Evolutionary conservation across 306 rosid species (phyloP), one percentile per base, ranked within the genome.

Genomic region (Sophora flavescens): DNA sequence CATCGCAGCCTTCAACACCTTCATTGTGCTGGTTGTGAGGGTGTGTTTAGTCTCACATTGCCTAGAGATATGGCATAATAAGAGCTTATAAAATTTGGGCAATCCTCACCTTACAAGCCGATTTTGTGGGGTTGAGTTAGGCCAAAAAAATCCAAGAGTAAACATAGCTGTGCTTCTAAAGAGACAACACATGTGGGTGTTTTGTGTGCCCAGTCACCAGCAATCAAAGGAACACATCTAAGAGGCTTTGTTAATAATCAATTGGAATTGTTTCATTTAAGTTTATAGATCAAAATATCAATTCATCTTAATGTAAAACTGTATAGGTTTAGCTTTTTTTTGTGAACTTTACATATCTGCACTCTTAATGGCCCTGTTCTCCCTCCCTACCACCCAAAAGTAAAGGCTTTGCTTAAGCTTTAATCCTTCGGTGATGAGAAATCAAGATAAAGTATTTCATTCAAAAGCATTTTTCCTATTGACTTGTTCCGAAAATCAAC

Each of bases 181-280:
- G 50, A 33, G 63, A 66, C 28, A 44, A 15, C 54, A 33, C 2
- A 44, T 63, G 15, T 60, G 17, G 38, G 59, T 51, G 15, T 26
- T n/a, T 59, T 42, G 15, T 44, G 22, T 39, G 11, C 57, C 15
- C 32, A 17, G 10, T 61, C 36, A 64, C 44, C 11, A 12, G 53
- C 12, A 63, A 45, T 42, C 22, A 36, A 14, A 44, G 28, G 70
- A 65, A 32, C 56, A 42, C 42, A 16, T 47, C 16, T 8, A 44
- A 33, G 70, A 66, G 56, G 28, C 39, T 9, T 53, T 66, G 70
- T 59, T 74, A 72, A 44, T 32, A 38, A 56, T 4, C 18, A 45
- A 45, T 11, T 10, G 48, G 30, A n/a, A 45, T 72, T 63, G 17
- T 70, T 63, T 62, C 16, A 8, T 48, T 14, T 28, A 10, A 61